Percentiles rank a stretch among this genome's conserved stretches.
Conservation (phyloP, 768 basidiomycete genomes). For the Jaapia argillacea region DNA sequence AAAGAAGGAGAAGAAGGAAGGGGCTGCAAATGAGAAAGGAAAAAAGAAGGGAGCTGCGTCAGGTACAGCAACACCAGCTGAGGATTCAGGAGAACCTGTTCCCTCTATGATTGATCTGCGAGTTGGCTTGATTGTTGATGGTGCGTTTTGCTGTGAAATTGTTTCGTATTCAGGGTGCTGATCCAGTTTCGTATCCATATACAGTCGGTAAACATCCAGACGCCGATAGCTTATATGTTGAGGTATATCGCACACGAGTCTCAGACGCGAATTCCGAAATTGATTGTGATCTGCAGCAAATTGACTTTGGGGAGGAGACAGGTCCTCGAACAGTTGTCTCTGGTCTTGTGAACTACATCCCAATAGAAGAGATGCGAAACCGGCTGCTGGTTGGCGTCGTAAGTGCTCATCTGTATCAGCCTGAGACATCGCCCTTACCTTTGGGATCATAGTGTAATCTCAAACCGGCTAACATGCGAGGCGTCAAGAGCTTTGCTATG, state of each 20-base stretch:
- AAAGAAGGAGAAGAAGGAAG: constrained; percentile 30
- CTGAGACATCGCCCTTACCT: neutral
- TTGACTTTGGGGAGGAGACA: constrained; percentile 90
- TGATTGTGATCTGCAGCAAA: constrained; percentile 48
- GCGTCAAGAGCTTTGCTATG: constrained; percentile 98
- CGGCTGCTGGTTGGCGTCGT: constrained; percentile 80
- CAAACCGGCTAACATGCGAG: constrained; percentile 95
- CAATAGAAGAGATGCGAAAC: constrained; percentile 87
- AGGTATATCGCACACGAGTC: constrained; percentile 32
- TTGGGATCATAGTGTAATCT: constrained; percentile 62
- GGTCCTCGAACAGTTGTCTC: constrained; percentile 96
- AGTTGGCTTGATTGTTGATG: constrained; percentile 86
- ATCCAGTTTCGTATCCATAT: neutral
- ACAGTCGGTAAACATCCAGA: constrained; percentile 94
- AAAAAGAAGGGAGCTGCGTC: constrained; percentile 23
- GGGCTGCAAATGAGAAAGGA: constrained; percentile 20
- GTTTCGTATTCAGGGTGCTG: constrained; percentile 1
- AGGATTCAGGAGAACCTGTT: constrained; percentile 71
- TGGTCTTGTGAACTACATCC: constrained; percentile 92
- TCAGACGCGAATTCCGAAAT: constrained; percentile 1
- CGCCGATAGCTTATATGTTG: constrained; percentile 94
- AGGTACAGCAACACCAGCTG: constrained; percentile 28
- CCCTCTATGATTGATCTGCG: constrained; percentile 97
- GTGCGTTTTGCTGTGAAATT: constrained; percentile 32
- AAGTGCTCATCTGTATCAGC: constrained; percentile 13